Conservation (phyloP, 306 rosid genomes). For the Citrullus amarus region DNA sequence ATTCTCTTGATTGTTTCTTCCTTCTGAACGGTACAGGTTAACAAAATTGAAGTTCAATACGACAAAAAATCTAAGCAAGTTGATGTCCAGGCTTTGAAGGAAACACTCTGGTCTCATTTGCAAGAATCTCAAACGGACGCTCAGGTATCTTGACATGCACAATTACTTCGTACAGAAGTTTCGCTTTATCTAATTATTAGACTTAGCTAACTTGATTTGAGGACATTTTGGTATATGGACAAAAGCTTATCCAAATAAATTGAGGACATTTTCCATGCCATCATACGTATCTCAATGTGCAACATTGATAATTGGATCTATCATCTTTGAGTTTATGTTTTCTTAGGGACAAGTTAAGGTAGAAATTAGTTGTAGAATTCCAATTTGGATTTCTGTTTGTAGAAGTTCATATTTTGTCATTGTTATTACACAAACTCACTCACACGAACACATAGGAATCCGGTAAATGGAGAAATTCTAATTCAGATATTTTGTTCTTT, state of each 20-base stretch:
- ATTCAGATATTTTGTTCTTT: neutral
- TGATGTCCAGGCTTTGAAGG: constrained; percentile 75
- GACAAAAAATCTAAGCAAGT: constrained; percentile 96
- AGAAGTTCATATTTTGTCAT: neutral
- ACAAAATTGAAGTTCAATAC: constrained; percentile 79
- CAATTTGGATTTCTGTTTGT: neutral
- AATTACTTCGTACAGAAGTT: neutral
- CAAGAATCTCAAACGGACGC: constrained; percentile 36
- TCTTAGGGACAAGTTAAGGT: neutral
- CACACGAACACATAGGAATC: neutral
- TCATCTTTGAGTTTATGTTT: neutral
- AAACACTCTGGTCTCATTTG: constrained; percentile 67
- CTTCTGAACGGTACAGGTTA: constrained; percentile 44
- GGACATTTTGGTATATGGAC: neutral
- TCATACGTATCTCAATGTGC: neutral
- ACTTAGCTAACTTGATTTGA: neutral
- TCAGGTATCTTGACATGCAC: constrained; percentile 37
- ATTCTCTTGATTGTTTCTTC: constrained; percentile 12
- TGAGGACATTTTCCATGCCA: neutral
- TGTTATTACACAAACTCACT: neutral
- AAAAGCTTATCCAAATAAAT: neutral
- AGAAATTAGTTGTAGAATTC: neutral
- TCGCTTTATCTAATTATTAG: neutral
- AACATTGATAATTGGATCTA: neutral
- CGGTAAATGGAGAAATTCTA: constrained; percentile 3